Evolutionary conservation across 2,329 filamentous ascomycete genomes (phyloP).

Genomic region (Purpureocillium lavendulum): DNA sequence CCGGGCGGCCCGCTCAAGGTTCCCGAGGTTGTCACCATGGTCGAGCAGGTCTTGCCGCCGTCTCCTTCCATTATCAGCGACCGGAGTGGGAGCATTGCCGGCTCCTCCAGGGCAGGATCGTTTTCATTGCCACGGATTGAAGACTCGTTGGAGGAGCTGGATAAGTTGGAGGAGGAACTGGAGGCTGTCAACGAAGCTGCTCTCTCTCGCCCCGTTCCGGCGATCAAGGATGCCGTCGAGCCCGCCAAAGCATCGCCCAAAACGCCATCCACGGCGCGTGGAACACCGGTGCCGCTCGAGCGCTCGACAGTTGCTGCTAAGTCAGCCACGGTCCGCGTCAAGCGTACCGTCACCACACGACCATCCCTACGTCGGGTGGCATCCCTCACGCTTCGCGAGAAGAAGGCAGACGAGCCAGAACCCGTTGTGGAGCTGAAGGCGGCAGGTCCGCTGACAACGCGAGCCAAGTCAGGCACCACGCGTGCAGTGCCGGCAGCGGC

Average conservation of each 20-base stretch:
- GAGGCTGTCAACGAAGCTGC: slow-evolving; percentile 41
- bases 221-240: slow-evolving; percentile 9
- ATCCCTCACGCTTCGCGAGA: slow-evolving; percentile 28
- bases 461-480: slow-evolving; percentile 10
- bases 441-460: slow-evolving; percentile 7
- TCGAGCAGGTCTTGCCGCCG: slow-evolving; percentile 24
- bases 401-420: slow-evolving; percentile 10
- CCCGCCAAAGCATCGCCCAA: slow-evolving; percentile 9
- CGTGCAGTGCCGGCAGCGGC: slow-evolving; percentile 14
- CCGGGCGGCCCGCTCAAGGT: slow-evolving; percentile 17
- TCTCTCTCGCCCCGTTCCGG: slow-evolving; percentile 20
- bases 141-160: slow-evolving; percentile 55
- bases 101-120: slow-evolving; percentile 21
- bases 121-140: slow-evolving; percentile 44
- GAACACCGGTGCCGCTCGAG: slow-evolving; percentile 10
- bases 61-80: slow-evolving; percentile 21
- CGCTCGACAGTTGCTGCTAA: slow-evolving; percentile 21
- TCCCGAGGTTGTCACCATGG: slow-evolving; percentile 18
- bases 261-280: slow-evolving; percentile 6
- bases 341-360: slow-evolving; percentile 26
- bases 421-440: slow-evolving; percentile 8
- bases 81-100: slow-evolving; percentile 23
- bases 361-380: slow-evolving; percentile 32
- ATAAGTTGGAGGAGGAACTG: slow-evolving; percentile 52
- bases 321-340: slow-evolving; percentile 32